Base-by-base conservation (phyloP, 2,329 filamentous ascomycete species). In the Colletotrichum sidae region DNA sequence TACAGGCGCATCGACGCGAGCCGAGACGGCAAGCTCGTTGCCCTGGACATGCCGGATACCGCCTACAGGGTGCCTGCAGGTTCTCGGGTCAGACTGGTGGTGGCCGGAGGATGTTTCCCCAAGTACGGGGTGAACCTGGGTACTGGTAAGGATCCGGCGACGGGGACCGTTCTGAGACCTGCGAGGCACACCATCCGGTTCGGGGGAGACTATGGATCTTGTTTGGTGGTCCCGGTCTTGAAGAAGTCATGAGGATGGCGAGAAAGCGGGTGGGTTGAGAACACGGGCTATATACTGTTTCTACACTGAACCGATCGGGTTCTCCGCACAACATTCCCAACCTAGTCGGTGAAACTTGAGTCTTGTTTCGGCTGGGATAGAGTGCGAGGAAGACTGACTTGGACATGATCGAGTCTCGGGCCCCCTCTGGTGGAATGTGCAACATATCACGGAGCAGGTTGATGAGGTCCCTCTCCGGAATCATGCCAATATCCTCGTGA, bases 51-150 rank as follows among this genome's bases (percentile, higher is more conserved):
- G 33, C 9, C n/a, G 0, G 65, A 72, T 17, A 69, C 67, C 12
- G 72, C 71, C 2, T 71, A 73, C 38, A 58, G 55, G 7, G 72
- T 71, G 41, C 49, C 65, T 1, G 67, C 65, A 13, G 71, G 71
- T 2, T 68, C 68, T n/a, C 42, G 52, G 3, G 67, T 73, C 15
- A 50, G 72, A 38, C 35, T 74, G 8, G 35, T 72, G 2, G 50
- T 73, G 25, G 70, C 72, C 0, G 72, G 72, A 8, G 71, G 68
- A 2, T 67, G 58, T 5, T 71, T 70, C 37, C 71, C 70, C 5
- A 53, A 57, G 10, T 69, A 65, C 13, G 42, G 57, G 1, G 54
- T 58, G 9, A 72, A 72, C 39, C 46, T 70, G 8, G 70, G 71
- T 10, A 67, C 68, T 0, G 70, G 62, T 1, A 70, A 72, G 55